These are phyloP conservation scores for Fusarium chuoi DNA, from an alignment of 2,329 filamentous ascomycete genomes.

Conservation along the genomic window DNA sequence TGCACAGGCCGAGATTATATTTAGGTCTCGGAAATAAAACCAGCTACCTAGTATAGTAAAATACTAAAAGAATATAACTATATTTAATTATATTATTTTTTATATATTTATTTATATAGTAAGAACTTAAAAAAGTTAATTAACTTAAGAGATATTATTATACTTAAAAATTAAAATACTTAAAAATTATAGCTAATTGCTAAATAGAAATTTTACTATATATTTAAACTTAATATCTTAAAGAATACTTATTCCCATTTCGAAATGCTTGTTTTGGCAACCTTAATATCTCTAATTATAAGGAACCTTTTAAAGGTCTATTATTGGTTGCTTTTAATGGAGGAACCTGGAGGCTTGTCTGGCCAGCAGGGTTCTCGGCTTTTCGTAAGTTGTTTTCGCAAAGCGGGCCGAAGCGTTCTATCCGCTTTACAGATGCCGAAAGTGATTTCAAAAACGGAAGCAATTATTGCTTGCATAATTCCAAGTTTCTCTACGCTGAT, in stretches of 20 bases:
- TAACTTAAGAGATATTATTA: too few species aligned
- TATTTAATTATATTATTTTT: too few species aligned
- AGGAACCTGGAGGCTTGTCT: background rate
- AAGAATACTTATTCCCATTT: background rate
- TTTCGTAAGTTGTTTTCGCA: background rate
- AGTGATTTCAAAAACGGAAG: background rate
- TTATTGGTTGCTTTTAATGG: background rate
- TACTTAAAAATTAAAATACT: too few species aligned
- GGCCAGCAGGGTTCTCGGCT: background rate
- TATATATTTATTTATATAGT: too few species aligned
- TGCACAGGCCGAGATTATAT: background rate
- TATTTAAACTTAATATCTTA: background rate
- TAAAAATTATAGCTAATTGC: too few species aligned
- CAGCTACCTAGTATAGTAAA: background rate
- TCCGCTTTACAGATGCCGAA: background rate
- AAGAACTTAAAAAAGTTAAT: too few species aligned
- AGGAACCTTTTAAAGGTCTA: background rate
- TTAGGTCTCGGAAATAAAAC: background rate
- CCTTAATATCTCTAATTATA: background rate
- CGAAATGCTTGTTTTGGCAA: background rate
- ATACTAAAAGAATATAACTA: too few species aligned
- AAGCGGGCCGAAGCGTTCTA: background rate
- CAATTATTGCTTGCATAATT: background rate
- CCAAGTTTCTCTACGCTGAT: too few species aligned
- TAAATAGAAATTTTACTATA: too few species aligned